Evolutionary conservation across 2,329 filamentous ascomycete species (phyloP).

Genomic region (Aspergillus glaucus): DNA sequence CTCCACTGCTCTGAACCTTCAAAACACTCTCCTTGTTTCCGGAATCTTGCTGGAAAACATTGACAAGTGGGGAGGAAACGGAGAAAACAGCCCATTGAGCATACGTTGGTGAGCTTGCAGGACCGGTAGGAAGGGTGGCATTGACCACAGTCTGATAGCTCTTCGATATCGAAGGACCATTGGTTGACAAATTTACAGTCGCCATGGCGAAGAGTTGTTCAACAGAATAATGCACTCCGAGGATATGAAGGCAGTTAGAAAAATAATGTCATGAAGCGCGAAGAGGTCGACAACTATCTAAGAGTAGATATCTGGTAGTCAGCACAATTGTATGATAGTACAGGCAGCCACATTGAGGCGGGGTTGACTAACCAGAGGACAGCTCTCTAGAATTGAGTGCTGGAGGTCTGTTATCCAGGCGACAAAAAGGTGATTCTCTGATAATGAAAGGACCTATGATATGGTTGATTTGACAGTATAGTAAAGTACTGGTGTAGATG

Average conservation of each 20-base stretch:
- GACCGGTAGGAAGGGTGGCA: constrained; percentile 50
- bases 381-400: no score
- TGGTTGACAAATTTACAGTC: constrained; percentile 70
- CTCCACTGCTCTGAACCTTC: constrained; percentile 88
- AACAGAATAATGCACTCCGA: not conserved
- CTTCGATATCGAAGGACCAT: constrained; percentile 72
- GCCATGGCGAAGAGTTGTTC: constrained; percentile 51
- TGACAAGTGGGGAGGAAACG: constrained; percentile 84
- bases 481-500: no score
- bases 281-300: not conserved
- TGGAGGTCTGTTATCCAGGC: no score
- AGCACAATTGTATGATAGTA: not conserved
- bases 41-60: constrained; percentile 78
- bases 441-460: no score
- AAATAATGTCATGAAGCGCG: not conserved
- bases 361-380: no score
- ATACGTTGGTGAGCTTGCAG: constrained; percentile 68
- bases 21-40: constrained; percentile 86
- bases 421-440: no score
- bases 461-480: no score
- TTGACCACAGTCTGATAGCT: constrained; percentile 67
- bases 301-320: no score
- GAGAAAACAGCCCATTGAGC: constrained; percentile 92
- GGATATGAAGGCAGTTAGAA: not conserved
- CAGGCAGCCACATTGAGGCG: not conserved